Base-by-base conservation (phyloP, 768 basidiomycete species). In the Mycena amicta region DNA sequence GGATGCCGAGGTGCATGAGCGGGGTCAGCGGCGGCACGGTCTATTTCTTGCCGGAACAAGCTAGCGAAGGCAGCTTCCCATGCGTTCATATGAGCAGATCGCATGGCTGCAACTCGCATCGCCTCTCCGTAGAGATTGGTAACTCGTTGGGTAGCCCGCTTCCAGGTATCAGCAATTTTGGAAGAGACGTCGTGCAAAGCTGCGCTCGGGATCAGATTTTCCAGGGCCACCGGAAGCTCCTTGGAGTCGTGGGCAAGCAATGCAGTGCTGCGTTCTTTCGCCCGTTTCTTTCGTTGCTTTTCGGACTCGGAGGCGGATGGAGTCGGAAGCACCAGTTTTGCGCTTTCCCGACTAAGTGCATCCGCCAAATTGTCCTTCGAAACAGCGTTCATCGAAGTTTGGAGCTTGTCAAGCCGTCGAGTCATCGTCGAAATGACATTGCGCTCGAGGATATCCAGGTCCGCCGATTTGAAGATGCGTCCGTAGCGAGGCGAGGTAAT, bases 381-480 rank as follows among this genome's bases (percentile, higher is more conserved):
- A 20, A 82, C 54, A 2, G 59, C 49, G 26, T 68, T 66, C 53
- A 81, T 67, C 4, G 65, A 57, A 2, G 51, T 53, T 6, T 71
- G 69, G 11, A 76, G 65, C 2, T 55, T 58, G 31, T 60, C 61
- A n/a, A 87, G 76, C 11, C 74, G 71, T 20, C 68, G 68, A 0
- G 81, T 80, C 81, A 86, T 83, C 20, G 72, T 72, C 31, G 74
- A 75, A 0, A 82, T 81, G 22, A 88, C 77, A 57, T 89, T 88
- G 56, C 78, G 77, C 66, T 89, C 89, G 54, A 88, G 64, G 5
- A 89, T 82, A 60, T 88, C 87, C 46, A 91, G 71, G 46, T 81
- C 76, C 0, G 87, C 85, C 6, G 83, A 79, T 67, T 89, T 90
- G 66, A 77, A 78, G 31, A 83, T 71, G 3, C 87, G 80, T 5